Evolutionary conservation across 2,329 filamentous ascomycete species (phyloP).

Genomic region (Fusarium coicis): DNA sequence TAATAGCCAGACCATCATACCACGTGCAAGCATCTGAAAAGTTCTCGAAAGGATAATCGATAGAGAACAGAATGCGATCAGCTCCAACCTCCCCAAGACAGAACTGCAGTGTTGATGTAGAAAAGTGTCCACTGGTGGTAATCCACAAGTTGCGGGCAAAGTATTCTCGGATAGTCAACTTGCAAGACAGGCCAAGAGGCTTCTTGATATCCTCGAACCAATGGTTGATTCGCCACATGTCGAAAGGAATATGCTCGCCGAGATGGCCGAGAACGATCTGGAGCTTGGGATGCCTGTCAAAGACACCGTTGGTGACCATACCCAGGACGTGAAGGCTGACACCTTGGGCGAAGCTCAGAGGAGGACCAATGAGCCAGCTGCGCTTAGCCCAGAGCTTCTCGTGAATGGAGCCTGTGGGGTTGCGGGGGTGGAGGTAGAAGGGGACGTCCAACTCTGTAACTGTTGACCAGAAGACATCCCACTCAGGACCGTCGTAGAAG

Average conservation of each 20-base stretch:
- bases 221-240: constrained; percentile 62
- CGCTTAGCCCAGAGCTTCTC: constrained; percentile 69
- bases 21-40: constrained; percentile 55
- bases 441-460: constrained; percentile 70
- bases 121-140: constrained; percentile 67
- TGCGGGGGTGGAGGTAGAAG: constrained; percentile 71
- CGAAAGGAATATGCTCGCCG: constrained; percentile 61
- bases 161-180: constrained; percentile 63
- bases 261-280: constrained; percentile 60
- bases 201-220: constrained; percentile 68
- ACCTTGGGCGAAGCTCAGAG: constrained; percentile 67
- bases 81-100: constrained; percentile 60
- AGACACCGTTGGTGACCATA: constrained; percentile 62
- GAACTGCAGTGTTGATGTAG: constrained; percentile 62
- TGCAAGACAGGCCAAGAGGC: constrained; percentile 58
- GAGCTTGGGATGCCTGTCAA: constrained; percentile 58
- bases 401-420: constrained; percentile 65
- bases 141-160: constrained; percentile 67
- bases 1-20: constrained; percentile 53
- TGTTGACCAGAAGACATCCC: constrained; percentile 70
- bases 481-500: constrained; percentile 72
- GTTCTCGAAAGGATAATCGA: constrained; percentile 64
- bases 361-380: constrained; percentile 69
- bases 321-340: constrained; percentile 67
- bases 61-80: constrained; percentile 62